Conservation (phyloP, 257 asterid genomes). For the Agastache rugosa region DNA sequence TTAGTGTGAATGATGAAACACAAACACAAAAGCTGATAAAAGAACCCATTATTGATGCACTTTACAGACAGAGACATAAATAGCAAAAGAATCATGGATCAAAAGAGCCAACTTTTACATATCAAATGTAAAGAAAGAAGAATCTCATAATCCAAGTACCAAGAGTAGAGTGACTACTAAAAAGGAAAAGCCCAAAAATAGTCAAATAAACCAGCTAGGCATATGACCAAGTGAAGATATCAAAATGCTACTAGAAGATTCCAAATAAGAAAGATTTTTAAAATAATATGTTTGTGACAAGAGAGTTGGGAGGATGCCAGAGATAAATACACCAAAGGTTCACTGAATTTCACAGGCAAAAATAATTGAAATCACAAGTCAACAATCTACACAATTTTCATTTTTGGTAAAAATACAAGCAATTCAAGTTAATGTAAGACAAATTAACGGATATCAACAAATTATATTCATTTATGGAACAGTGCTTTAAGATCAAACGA, state of each 20-base stretch:
- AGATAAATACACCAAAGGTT: not conserved
- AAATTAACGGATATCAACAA: not conserved
- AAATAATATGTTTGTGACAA: too few relatives aligned
- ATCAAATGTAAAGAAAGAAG: constrained; percentile 7
- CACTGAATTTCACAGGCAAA: not conserved
- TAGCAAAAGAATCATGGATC: constrained; percentile 22
- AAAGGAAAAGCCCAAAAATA: not conserved
- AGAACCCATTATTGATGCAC: constrained; percentile 18
- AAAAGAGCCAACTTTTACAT: constrained; percentile 27
- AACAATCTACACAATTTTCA: not conserved
- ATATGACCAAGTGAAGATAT: not conserved
- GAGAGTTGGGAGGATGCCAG: not conserved
- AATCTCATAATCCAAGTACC: constrained; percentile 15
- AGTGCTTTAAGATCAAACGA: not conserved
- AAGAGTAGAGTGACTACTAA: not conserved
- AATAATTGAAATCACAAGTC: not conserved
- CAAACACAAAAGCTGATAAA: constrained; percentile 29
- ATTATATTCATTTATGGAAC: constrained; percentile 2
- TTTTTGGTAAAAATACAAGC: not conserved
- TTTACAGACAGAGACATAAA: constrained; percentile 18
- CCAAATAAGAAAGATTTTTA: too few relatives aligned
- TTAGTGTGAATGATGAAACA: constrained; percentile 31
- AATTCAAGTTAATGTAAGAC: not conserved
- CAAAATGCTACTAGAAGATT: not conserved
- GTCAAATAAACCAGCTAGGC: not conserved